Evolutionary conservation across 116 monocot species (phyloP).

Genomic region (Papilionanthe hybrid): DNA sequence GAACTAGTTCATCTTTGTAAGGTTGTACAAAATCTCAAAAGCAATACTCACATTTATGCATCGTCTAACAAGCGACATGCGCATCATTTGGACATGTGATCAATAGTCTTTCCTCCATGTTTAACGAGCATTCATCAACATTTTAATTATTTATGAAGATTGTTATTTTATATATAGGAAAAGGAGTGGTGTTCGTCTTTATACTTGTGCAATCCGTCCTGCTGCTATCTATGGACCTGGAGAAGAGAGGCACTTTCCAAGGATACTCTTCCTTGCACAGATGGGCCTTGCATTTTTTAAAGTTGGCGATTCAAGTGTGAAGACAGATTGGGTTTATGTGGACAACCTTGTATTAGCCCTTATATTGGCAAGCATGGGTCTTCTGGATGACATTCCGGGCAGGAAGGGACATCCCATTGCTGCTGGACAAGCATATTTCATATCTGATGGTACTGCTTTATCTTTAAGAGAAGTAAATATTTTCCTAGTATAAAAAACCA

Average conservation of each 20-base stretch:
- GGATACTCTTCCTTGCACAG: constrained; percentile 81
- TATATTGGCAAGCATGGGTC: constrained; percentile 88
- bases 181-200: constrained; percentile 40
- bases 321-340: constrained; percentile 90
- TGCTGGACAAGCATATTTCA: constrained; percentile 92
- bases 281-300: constrained; percentile 62
- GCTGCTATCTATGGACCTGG: constrained; percentile 98
- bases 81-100: neutral
- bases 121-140: neutral
- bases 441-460: constrained; percentile 72
- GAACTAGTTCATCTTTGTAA: neutral
- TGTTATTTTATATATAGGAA: constrained; percentile 34
- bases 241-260: constrained; percentile 88
- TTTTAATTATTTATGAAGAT: constrained; percentile 5
- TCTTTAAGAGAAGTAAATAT: neutral
- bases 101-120: neutral
- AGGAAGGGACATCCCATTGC: constrained; percentile 69
- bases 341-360: constrained; percentile 93
- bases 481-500: neutral
- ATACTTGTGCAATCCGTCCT: constrained; percentile 92
- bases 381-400: constrained; percentile 76
- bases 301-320: constrained; percentile 64
- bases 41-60: neutral
- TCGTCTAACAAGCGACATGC: neutral
- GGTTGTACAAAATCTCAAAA: neutral